Evolutionary conservation across 371 early-diverging fungal genomes (phyloP), one percentile per base, ranked within the genome.

Genomic region (Spraguea lophii): DNA sequence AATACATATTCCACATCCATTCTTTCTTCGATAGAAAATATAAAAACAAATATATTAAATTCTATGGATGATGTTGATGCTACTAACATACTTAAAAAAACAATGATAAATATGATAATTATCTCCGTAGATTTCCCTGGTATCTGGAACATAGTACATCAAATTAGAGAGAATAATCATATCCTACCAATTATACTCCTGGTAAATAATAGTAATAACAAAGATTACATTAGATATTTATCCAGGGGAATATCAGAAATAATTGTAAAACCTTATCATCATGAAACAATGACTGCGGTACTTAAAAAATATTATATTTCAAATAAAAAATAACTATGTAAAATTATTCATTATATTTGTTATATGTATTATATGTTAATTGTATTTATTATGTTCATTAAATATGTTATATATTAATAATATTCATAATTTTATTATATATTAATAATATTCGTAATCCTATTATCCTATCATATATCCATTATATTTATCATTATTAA

Each of bases 201-300:
- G 10, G 38, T 42, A 22, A 38, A 41, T 26, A 45, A 36, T 21
- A 42, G 49, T 24, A 36, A 27, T 7, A 55, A 60, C 38, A 46
- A 54, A 25, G 55, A 54, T 30, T 49, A 44, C 45, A 34, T 60
- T 22, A 43, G 44, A 9, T 44, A 47, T 17, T 12, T 60, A 7
- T 26, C 25, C 1, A 26, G 32, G 0, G 61, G 56, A 0, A 50
- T 46, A 24, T 55, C 19, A 22, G 61, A 60, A 4, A 32, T 60
- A 3, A 40, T 60, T 12, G 25, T 51, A 2, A 60, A 60, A 55
- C 61, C 61, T 10, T 60, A 60, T 46, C 54, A 55, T 35, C 55
- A 60, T 17, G 54, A 60, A 16, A 24, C 61, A 7, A n/a, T 60
- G 24, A 40, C 55, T 13, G 43, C 54, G 26, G 1, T 60, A 17